Base-by-base conservation (phyloP, 2,329 filamentous ascomycete species). In the Volutella citrinella region DNA sequence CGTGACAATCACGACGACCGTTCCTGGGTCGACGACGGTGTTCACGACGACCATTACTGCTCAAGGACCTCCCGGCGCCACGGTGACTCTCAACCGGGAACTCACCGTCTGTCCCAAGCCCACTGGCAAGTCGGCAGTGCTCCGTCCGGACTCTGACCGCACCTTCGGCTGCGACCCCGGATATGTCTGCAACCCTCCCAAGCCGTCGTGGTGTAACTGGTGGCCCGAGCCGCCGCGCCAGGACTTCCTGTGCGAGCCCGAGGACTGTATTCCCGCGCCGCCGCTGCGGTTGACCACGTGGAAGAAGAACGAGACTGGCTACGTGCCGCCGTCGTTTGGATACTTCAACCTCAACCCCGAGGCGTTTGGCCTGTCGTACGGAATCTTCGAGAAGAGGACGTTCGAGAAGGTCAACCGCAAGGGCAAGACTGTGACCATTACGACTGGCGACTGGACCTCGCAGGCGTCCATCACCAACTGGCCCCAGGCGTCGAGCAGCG, bases 311-410 rank as follows among this genome's bases (percentile, higher is more conserved):
- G 36, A 63, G 26, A 76, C 72, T 0, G 43, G 59, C 12, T 78
- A 74, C 49, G 80, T 72, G 42, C 71, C 71, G 3, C 66, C 72
- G 2, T 45, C 49, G 5, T 42, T 45, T 10, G 76, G 71, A 5
- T 85, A 84, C 53, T 86, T 80, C 60, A 72, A 84, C 38, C 66
- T 86, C n/a, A 66, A 80, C 35, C 64, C 82, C 0, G 55, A 65
- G 2, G 68, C 68, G 0, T 87, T 86, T 38, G 81, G 80, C 5
- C 62, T 86, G 12, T 73, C 68, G 30, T 81, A 76, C 38, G 73
- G 72, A 25, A 79, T 85, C 13, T 85, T 83, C 40, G 65, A 68
- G 14, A 59, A 68, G 16, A 50, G 70, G 6, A 46, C 63, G 2
- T 48, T 66, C 10, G 48, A 64, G 6, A 60, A 59, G 34, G 52